Evolutionary conservation across 345 rosid species (phyloP).

Genomic region (Trapa incisa): DNA sequence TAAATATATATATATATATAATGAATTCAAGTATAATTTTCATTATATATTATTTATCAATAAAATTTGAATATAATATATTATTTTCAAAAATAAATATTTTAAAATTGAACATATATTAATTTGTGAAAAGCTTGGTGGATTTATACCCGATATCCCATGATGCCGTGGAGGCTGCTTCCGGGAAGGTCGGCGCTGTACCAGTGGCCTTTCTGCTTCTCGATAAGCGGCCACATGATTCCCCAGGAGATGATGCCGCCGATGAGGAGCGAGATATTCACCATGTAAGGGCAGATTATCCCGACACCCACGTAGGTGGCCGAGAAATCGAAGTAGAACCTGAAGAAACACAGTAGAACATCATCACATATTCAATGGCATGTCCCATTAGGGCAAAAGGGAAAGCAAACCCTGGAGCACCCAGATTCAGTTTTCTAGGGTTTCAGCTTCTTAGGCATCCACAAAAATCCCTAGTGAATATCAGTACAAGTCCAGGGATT

Average conservation of each 20-base stretch:
- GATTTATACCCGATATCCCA: slow-evolving; percentile 52
- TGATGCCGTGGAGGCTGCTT: slow-evolving; percentile 63
- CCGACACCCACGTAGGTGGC: slow-evolving; percentile 88
- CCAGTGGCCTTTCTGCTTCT: slow-evolving; percentile 59
- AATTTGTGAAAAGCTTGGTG: too few relatives aligned
- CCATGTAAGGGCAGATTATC: slow-evolving; percentile 88
- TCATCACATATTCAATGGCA: neutral
- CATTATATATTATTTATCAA: too few relatives aligned
- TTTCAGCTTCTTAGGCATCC: neutral
- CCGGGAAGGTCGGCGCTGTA: slow-evolving; percentile 29
- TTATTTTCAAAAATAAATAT: too few relatives aligned
- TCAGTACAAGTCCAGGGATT: too few relatives aligned
- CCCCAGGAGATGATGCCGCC: slow-evolving; percentile 85
- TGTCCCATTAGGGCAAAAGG: neutral
- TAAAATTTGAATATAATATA: too few relatives aligned
- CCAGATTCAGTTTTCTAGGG: neutral
- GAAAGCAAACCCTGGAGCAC: neutral
- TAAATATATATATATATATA: too few relatives aligned
- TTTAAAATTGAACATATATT: too few relatives aligned
- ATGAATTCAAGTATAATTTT: too few relatives aligned
- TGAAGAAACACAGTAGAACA: slow-evolving; percentile 6
- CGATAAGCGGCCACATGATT: slow-evolving; percentile 72
- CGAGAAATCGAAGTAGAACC: slow-evolving; percentile 88
- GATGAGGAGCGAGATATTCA: slow-evolving; percentile 60
- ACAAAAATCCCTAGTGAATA: too few relatives aligned